These are phyloP conservation scores for Teratosphaeriaceae sp. DNA, from an alignment of 2,329 filamentous ascomycete species.

Conservation along the genomic window DNA sequence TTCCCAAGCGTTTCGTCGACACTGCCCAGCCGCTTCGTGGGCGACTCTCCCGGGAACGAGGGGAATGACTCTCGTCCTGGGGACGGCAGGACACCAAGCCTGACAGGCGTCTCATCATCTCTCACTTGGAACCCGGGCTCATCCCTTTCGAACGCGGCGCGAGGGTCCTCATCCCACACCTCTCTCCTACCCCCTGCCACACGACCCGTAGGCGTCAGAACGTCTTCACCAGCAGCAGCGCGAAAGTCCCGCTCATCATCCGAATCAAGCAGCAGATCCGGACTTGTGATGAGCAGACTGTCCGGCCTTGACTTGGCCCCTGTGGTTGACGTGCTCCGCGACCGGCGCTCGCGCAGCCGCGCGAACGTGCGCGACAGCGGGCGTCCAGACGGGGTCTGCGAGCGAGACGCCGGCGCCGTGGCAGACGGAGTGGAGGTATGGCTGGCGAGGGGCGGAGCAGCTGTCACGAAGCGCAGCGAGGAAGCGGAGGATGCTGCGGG, in stretches of 20 bases:
- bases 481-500: background rate
- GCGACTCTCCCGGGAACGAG: background rate
- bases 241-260: background rate
- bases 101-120: conserved; percentile 8
- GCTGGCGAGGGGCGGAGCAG: background rate
- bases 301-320: background rate
- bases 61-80: conserved; percentile 14
- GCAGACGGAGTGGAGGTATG: background rate
- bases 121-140: no score
- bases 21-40: background rate
- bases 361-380: conserved; percentile 8
- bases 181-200: background rate
- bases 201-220: background rate
- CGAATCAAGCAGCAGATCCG: conserved; percentile 1
- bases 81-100: conserved; percentile 25
- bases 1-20: background rate
- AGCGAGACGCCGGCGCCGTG: background rate
- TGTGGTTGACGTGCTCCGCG: conserved; percentile 3
- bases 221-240: background rate
- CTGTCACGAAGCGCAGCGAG: background rate
- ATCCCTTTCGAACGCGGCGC: no score
- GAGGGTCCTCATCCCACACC: no score
- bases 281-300: conserved; percentile 4
- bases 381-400: background rate
- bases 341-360: conserved; percentile 8